Evolutionary conservation across 176 grass and related monocot species (phyloP), one percentile per base, ranked within the genome.

Genomic region (Aegilops speltoides): DNA sequence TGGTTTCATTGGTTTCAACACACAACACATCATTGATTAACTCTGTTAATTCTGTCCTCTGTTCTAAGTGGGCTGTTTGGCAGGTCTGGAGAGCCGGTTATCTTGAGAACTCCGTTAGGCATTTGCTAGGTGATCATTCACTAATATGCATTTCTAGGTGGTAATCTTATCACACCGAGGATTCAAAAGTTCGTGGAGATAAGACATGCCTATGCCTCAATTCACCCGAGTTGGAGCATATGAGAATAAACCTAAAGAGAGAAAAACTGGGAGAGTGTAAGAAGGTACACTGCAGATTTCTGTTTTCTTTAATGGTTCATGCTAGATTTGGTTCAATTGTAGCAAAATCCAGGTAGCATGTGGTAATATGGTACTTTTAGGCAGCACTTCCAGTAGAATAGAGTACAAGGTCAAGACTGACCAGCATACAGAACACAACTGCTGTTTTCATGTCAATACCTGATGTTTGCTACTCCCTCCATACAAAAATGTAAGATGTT

Each of bases 341-440:
- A 36, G 56, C 48, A 69, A 68, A 36, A 40, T 79, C 41, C 25
- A 86, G 32, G 23, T 68, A 68, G 23, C 73, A 59, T 59, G 31
- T 15, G 31, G 45, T 28, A 40, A 68, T 66, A 45, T 56, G 62
- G 23, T 57, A 57, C 14, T 68, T 68, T 69, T 12, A 19, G 31
- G 40, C 11, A 15, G 17, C n/a, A 68, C 25, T 48, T 48, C 37
- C 23, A 64, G n/a, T 57, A 56, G 34, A 71, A 8, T 52, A 63
- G 43, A 31, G 57, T 31, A 29, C 50, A 73, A 26, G 23, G 14
- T 72, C 48, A 83, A 15, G 81, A 38, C 69, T 73, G 5, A 23
- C 60, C 26, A 84, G 1, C 56, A 84, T 65, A 85, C 40, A 85
- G 20, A 56, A 19, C 63, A 48, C 73, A 20, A 48, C 32, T 38